A percentile compares a stretch with the other conserved stretches of the same genome.
Evolutionary conservation across 2,329 filamentous ascomycete species (phyloP).

Genomic region (Ascochyta pisi): DNA sequence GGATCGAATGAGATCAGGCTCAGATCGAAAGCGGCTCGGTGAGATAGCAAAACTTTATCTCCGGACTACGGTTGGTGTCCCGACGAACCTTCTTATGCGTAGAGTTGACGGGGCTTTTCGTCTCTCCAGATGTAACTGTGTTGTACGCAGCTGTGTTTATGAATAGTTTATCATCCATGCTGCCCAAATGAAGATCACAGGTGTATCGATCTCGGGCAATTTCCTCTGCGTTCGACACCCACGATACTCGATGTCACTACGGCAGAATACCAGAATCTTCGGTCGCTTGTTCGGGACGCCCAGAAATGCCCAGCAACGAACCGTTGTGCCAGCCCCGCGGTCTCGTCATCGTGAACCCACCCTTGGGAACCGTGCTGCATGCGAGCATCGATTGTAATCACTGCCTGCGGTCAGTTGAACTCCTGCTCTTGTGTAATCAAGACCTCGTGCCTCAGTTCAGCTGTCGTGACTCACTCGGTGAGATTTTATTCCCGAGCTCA

Average conservation of each 20-base stretch:
- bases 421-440: conserved; percentile 4
- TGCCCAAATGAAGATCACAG: too few relatives aligned
- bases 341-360: conserved; percentile 28
- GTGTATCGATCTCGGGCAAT: too few relatives aligned
- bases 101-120: too few relatives aligned
- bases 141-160: neutral
- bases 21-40: conserved; percentile 2
- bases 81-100: neutral
- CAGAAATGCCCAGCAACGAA: conserved; percentile 29
- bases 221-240: neutral
- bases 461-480: conserved; percentile 14
- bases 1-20: conserved; percentile 1
- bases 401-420: neutral
- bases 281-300: conserved; percentile 26
- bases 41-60: conserved; percentile 10
- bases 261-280: conserved; percentile 17
- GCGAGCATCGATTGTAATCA: conserved; percentile 12
- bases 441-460: conserved; percentile 6
- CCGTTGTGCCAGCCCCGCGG: conserved; percentile 19
- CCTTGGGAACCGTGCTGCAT: conserved; percentile 3
- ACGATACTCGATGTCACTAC: neutral
- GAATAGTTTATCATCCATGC: too few relatives aligned
- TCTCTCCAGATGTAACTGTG: neutral
- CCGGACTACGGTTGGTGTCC: conserved; percentile 1
- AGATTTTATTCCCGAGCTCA: conserved; percentile 14